Percentiles rank a stretch among this genome's conserved stretches.
These are phyloP conservation scores for Clitopilus hobsonii DNA, from an alignment of 768 basidiomycete genomes.

Conservation along the genomic window DNA sequence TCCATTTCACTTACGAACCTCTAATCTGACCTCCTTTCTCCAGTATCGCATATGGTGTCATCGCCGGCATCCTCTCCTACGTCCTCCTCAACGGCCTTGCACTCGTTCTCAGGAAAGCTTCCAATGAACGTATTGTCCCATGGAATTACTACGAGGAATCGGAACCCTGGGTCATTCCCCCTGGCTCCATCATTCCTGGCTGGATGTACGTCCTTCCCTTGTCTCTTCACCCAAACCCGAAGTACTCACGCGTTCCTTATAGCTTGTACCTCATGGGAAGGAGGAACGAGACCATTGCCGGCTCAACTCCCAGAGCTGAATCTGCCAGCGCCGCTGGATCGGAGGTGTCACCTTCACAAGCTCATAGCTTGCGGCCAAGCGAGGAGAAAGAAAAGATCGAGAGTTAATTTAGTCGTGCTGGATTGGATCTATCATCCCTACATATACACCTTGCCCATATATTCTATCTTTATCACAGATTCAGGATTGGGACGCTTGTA, in stretches of 20 bases:
- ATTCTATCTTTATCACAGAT: too few relatives aligned
- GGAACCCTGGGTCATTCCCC: constrained; percentile 70
- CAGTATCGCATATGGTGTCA: constrained; percentile 88
- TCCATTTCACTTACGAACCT: neutral
- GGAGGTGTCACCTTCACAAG: neutral
- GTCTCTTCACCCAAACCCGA: too few relatives aligned
- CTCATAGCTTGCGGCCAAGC: neutral
- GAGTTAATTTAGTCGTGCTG: neutral
- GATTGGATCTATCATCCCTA: too few relatives aligned
- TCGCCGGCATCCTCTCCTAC: constrained; percentile 71
- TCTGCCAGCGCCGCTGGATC: neutral
- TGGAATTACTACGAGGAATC: constrained; percentile 58
- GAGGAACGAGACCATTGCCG: constrained; percentile 1
- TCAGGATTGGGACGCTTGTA: too few relatives aligned
- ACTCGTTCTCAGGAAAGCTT: constrained; percentile 46
- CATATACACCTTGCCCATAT: too few relatives aligned
- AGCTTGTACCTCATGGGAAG: neutral
- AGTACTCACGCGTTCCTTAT: too few relatives aligned
- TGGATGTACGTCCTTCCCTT: constrained; percentile 66
- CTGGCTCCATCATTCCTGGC: constrained; percentile 59
- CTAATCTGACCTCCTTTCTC: constrained; percentile 1
- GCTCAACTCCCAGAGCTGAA: neutral
- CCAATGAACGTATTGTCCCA: constrained; percentile 59
- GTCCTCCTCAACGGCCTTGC: constrained; percentile 70
- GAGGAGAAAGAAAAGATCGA: neutral